Base-by-base conservation (phyloP, 116 monocot genomes). In the Trichopus zeylanicus region DNA sequence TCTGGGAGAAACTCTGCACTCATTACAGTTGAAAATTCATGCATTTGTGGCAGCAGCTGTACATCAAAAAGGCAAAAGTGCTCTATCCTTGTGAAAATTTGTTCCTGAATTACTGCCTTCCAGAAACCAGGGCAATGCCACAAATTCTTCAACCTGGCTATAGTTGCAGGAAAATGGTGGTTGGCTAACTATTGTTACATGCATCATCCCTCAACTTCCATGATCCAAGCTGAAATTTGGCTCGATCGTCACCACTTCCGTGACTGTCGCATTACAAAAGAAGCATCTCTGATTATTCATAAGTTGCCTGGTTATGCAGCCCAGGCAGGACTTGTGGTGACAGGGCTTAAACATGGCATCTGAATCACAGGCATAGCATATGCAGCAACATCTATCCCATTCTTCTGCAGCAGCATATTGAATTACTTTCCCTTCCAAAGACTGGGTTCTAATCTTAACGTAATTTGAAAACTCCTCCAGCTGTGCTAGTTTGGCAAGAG, bases 221-320 rank as follows among this genome's bases (percentile, higher is more conserved):
- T 13, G 29, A 5, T 54, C 31, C n/a, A n/a, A n/a, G n/a, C n/a
- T n/a, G n/a, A n/a, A n/a, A n/a, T n/a, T n/a, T n/a, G n/a, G n/a
- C n/a, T 53, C 56, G 5, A 69, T 15, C 66, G 26, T 74, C 53
- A 75, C 58, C 23, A 89, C 83, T 32, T 81, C 31, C 1, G 76
- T 71, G 55, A 97, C 87, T 1, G 72, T 69, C 5, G 97, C 81
- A 69, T 97, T 97, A 60, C 97, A 97, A 55, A 97, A 97, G 82
- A 97, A 97, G 62, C 97, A 97, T 57, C 91, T 71, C 9, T 87
- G 81, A 48, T 79, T 75, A 29, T 97, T 97, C 33, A 97, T 73
- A 30, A 97, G 91, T 61, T 97, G 97, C 25, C 97, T 51, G 3
- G 77, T 79, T 49, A 97, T 97, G 74, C 97, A 97, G 37, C 91